Base-by-base conservation (phyloP, 768 basidiomycete species). In the Xanthoconium stramineum region DNA sequence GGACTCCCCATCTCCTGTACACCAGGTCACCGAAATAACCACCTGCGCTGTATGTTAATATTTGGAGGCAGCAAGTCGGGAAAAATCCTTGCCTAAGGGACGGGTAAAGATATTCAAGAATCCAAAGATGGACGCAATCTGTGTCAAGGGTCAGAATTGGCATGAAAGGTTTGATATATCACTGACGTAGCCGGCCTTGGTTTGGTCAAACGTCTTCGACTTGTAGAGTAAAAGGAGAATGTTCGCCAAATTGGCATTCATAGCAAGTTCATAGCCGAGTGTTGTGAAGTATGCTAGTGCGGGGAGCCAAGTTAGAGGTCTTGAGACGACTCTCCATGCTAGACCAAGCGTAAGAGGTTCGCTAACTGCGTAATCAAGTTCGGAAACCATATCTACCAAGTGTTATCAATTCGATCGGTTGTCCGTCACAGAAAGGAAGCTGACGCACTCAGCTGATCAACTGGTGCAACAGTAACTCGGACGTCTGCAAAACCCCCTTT, bases 401-500 rank as follows among this genome's bases (percentile, higher is more conserved):
- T 3, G 3, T 37, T 20, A 13, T 49, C 13, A 37, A 36, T 1
- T 24, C 4, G 9, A 32, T 30, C 2, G 29, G 9, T 49, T 20
- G 28, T 17, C 17, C 8, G 28, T 36, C 40, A 28, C 15, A 11
- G 29, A 39, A 10, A 24, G 33, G 33, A 15, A 42, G 13, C 19
- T 19, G 24, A 30, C 54, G 10, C 19, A 55, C 54, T 55, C 24
- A 6, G 4, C 8, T 47, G 38, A 6, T 32, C 8, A 37, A 37
- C 50, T 28, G 55, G 38, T 9, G 17, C 13, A 6, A 52, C 44
- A 28, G 53, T 60, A 39, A 68, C 64, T 7, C 66, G 60, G 13
- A 65, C 19, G 35, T 62, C 60, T 19, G 24, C 52, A 36, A 59
- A 53, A 38, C 61, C 66, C n/a, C 60, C 60, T 20, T 67, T 66